phyloP scores from a whole-genome alignment of 495 filamentous ascomycete species.

The Filosporella fistucella region DNA sequence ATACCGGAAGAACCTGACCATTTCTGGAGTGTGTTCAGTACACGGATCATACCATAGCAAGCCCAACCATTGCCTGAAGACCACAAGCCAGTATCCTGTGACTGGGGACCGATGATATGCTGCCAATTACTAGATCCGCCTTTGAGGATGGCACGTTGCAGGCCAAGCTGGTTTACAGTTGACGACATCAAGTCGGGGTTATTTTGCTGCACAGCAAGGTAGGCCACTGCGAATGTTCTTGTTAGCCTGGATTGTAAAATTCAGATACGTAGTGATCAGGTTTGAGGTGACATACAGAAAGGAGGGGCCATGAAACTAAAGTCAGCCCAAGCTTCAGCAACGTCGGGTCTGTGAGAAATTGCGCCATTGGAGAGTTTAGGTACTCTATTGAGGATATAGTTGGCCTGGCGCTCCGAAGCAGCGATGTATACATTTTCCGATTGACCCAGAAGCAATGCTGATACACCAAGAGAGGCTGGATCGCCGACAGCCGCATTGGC shows the following conservation, averaged over 20 bases:
- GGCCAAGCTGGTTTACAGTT: conserved; percentile 34
- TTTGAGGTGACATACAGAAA: conserved; percentile 27
- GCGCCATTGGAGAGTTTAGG: conserved; percentile 44
- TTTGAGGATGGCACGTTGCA: conserved; percentile 40
- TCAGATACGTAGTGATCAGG: too few species aligned
- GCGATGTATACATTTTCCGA: conserved; percentile 28
- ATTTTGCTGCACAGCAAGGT: conserved; percentile 36
- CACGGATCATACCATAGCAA: conserved; percentile 41
- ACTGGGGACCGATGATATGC: conserved; percentile 42
- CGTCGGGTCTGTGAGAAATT: conserved; percentile 42
- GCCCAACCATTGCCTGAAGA: conserved; percentile 51
- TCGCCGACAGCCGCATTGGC: conserved; percentile 31
- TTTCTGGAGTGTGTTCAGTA: conserved; percentile 40
- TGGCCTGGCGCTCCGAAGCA: conserved; percentile 34
- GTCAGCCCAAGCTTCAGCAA: conserved; percentile 46
- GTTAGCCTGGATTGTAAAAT: too few species aligned
- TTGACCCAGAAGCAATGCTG: conserved; percentile 39
- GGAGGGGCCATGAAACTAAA: conserved; percentile 49
- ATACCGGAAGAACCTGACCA: conserved; percentile 24
- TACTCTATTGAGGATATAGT: conserved; percentile 36
- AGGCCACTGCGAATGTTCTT: conserved; percentile 30
- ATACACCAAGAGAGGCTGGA: conserved; percentile 42
- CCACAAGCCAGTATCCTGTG: conserved; percentile 40
- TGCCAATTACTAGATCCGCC: conserved; percentile 33
- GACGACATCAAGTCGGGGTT: conserved; percentile 30